Percentiles rank a stretch among this genome's conserved stretches.
Conservation (phyloP, 192 early-diverging fungal genomes). For the Coemansia sp. region DNA sequence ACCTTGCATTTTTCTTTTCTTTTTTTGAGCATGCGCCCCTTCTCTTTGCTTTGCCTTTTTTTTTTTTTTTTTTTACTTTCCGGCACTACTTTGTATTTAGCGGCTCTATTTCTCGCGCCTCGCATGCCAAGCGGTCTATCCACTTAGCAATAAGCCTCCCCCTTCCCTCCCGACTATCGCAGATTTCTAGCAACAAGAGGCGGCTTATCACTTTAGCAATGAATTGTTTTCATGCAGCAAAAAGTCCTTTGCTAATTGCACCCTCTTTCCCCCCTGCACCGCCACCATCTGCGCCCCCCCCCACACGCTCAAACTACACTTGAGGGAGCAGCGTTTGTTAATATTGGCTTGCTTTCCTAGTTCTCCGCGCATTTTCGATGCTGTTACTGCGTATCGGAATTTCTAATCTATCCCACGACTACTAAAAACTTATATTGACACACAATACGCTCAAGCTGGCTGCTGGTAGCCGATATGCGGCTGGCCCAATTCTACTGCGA, state of each 20-base stretch:
- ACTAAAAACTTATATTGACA: background rate
- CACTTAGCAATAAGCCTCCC: background rate
- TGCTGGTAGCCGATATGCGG: background rate
- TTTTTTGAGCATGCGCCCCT: slow-evolving; percentile 2
- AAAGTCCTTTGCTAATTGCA: background rate
- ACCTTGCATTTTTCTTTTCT: background rate
- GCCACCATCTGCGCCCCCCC: background rate
- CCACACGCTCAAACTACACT: background rate
- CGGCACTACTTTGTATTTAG: background rate
- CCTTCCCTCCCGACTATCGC: background rate
- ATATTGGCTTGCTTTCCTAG: background rate
- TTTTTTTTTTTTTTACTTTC: background rate
- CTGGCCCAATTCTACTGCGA: background rate
- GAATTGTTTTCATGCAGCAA: background rate
- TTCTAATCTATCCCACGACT: background rate
- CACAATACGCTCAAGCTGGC: background rate
- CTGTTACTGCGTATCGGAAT: background rate
- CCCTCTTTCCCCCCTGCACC: background rate
- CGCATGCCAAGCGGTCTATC: slow-evolving; percentile 3
- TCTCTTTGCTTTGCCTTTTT: background rate
- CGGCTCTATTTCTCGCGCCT: background rate
- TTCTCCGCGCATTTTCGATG: background rate
- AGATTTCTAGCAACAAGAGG: background rate
- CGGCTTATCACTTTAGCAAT: background rate
- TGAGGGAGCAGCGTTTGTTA: background rate